Evolutionary conservation across 2,329 filamentous ascomycete species (phyloP), one percentile per base, ranked within the genome.

Genomic region (Cytospora chrysosperma): DNA sequence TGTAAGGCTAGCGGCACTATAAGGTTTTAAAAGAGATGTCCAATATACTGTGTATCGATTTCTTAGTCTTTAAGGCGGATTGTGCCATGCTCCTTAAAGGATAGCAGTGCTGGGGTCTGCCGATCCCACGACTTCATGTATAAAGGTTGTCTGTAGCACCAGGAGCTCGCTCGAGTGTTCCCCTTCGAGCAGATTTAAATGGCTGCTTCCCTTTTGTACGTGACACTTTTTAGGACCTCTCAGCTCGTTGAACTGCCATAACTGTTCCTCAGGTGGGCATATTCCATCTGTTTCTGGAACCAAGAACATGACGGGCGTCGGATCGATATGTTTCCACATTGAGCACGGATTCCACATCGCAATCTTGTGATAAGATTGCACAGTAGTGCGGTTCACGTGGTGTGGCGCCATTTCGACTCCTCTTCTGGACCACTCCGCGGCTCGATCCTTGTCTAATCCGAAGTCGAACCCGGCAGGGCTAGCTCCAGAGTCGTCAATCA

Each of bases 311-410:
- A 53, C 26, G 26, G 50, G 50, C 26, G 50, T 53, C 26, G 50
- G 50, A 28, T 53, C 26, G 26, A 53, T 17, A 53, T 53, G 26
- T 53, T 30, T 53, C 50, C 26, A 30, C 26, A 53, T 53, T n/a
- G 26, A 30, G 26, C 26, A 30, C 26, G 74, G 51, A 10, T 30
- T 21, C 51, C 51, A 53, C 15, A 30, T 30, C 15, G 15, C 10
- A 6, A 53, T n/a, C 3, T 27, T 27, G 17, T 28, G 17, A 7
- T 53, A 53, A 1, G 27, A 30, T 24, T 32, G 51, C 10, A 53
- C 15, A 12, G 51, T 53, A 24, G 51, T 53, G 17, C 17, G 51
- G 27, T 53, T 53, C 24, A 19, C 27, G 27, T 53, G 27, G 1
- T 30, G 10, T 0, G 51, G 51, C 4, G 51, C 51, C 32, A 34